Base-by-base conservation (phyloP, 148 eudicot species). In the Pharnaceum exiguum region DNA sequence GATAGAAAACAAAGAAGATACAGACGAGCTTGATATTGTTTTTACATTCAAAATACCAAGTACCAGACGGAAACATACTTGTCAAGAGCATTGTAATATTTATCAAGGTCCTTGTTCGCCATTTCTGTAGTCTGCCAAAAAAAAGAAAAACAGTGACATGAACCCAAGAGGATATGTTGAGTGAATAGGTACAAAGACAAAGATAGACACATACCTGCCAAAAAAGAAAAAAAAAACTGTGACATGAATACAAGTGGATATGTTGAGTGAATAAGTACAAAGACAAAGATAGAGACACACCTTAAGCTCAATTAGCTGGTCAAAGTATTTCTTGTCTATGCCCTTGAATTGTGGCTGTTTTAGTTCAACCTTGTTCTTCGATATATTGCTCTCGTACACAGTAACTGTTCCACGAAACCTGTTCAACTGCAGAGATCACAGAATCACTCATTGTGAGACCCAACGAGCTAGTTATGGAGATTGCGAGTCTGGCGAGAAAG, bases 71-170 rank as follows among this genome's bases (percentile, higher is more conserved):
- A 35, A 44, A 51, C 99, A 83, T 69, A 94, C 99, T 94, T 94
- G 85, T 94, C 99, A 61, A 94, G 95, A 43, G 99, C 99, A 69
- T 73, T 89, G 74, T 89, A 84, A 71, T 94, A 94, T 83, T 82
- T 78, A 60, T 94, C 96, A 33, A 94, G 82, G 76, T 94, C 99
- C 77, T 94, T 94, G 77, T 94, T 94, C 37, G 99, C 95, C 99
- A 94, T 94, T 76, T 94, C 99, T 52, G 87, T 80, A 62, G 99
- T 94, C 99, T 94, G 91, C 67, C 53, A 63, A 23, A 60, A 40
- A 50, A 36, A 44, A 38, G 62, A n/a, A n/a, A 60, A 19, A 56
- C 3, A 3, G 38, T 29, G 73, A 70, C 54, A 59, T 23, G 18
- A 29, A 57, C 51, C 33, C 17, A 44, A 6, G n/a, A 43, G 37